Conservation (phyloP, 768 basidiomycete species). For the Melanogaster broomeanus region DNA sequence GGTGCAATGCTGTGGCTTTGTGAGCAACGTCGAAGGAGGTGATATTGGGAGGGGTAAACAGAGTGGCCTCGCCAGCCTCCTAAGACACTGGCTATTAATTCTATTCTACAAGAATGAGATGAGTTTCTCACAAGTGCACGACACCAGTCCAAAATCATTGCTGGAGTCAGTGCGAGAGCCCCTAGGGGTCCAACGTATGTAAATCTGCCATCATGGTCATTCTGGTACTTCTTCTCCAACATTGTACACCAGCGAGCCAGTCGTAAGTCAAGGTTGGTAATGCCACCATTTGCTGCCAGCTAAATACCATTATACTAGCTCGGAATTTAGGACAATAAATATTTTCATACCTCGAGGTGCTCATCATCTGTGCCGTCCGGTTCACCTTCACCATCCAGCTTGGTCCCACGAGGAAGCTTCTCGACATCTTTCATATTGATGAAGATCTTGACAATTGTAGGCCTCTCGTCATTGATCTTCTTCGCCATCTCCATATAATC, state of each 20-base stretch:
- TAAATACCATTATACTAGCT: not conserved
- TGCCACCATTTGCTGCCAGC: not conserved
- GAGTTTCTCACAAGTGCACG: not conserved
- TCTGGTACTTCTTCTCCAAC: not conserved
- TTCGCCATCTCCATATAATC: conserved; percentile 18
- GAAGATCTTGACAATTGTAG: too few species aligned
- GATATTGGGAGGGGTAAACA: not conserved
- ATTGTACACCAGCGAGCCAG: not conserved
- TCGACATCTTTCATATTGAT: too few species aligned
- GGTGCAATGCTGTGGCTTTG: conserved; percentile 3
- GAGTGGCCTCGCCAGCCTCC: conserved; percentile 6
- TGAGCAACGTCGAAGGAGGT: not conserved
- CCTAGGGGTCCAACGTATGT: not conserved
- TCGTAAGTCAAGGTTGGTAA: not conserved
- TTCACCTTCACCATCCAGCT: not conserved
- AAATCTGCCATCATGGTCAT: not conserved
- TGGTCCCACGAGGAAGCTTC: too few species aligned
- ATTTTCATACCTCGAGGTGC: not conserved
- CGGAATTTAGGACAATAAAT: not conserved
- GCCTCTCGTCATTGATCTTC: conserved; percentile 1
- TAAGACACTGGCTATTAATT: not conserved
- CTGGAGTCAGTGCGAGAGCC: not conserved
- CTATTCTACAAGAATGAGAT: not conserved
- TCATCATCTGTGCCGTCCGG: not conserved
- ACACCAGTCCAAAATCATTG: too few species aligned